Evolutionary conservation across 2,329 filamentous ascomycete genomes (phyloP).

Genomic region (Claviceps paspali): DNA sequence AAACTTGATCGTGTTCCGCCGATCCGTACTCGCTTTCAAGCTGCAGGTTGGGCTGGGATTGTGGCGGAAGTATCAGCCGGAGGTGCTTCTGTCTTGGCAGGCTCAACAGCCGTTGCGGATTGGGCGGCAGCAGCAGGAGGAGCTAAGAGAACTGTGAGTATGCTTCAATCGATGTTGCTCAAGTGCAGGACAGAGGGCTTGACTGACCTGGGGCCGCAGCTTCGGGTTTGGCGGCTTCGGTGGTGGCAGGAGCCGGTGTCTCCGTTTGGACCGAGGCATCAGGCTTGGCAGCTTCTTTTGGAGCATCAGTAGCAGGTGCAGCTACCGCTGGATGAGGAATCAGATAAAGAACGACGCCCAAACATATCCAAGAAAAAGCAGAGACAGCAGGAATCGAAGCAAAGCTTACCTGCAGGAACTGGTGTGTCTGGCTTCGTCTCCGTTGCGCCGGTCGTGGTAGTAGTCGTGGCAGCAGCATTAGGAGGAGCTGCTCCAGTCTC

Average conservation of each 20-base stretch:
- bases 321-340: constrained; percentile 10
- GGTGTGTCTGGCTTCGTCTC: constrained; percentile 21
- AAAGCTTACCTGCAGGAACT: constrained; percentile 16
- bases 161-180: too few relatives aligned
- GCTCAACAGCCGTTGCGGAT: constrained; percentile 7
- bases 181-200: neutral
- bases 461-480: constrained; percentile 13
- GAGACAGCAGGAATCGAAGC: neutral
- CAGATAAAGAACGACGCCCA: neutral
- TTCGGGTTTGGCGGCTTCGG: constrained; percentile 2
- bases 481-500: constrained; percentile 9
- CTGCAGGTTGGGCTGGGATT: neutral
- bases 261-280: neutral
- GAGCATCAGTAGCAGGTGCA: constrained; percentile 9
- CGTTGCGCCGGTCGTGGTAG: constrained; percentile 17
- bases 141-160: constrained; percentile 2
- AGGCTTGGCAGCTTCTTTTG: constrained; percentile 1
- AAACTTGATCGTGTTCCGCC: neutral
- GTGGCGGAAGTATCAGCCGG: constrained; percentile 8
- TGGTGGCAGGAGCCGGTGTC: neutral
- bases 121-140: constrained; percentile 4
- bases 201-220: constrained; percentile 2
- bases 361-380: neutral
- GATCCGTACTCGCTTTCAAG: neutral
- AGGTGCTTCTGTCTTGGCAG: constrained; percentile 14